These are phyloP conservation scores for Ceratorhiza oryzae-sativae DNA, from an alignment of 1,284 basidiomycete species.

Conservation along the genomic window DNA sequence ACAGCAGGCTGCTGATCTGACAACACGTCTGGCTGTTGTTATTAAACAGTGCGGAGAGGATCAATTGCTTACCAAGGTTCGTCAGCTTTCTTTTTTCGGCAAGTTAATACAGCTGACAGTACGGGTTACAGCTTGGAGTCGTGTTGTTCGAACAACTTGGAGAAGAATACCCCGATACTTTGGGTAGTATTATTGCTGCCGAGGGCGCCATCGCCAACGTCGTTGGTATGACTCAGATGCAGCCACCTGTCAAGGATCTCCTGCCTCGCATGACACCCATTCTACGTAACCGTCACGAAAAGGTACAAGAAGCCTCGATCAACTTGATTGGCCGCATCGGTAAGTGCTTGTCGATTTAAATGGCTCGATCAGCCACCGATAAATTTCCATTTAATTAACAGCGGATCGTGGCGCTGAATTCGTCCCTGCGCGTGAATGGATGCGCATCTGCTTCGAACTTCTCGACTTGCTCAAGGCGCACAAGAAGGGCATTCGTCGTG, in stretches of 20 bases:
- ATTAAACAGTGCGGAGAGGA: slow-evolving; percentile 99
- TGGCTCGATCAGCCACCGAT: background rate
- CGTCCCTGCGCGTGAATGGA: slow-evolving; percentile 98
- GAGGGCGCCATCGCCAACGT: slow-evolving; percentile 99
- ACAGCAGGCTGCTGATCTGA: slow-evolving; percentile 97
- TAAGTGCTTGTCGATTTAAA: slow-evolving; percentile 50
- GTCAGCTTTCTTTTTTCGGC: background rate
- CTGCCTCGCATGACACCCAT: slow-evolving; percentile 99
- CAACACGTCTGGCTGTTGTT: slow-evolving; percentile 91
- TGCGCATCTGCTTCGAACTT: slow-evolving; percentile 99
- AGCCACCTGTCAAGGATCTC: slow-evolving; percentile 98
- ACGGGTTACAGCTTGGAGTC: slow-evolving; percentile 70
- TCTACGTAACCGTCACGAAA: slow-evolving; percentile 97
- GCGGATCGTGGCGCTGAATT: slow-evolving; percentile 99
- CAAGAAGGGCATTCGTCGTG: slow-evolving; percentile 98
- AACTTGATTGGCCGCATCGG: slow-evolving; percentile 99
- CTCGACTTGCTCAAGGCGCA: slow-evolving; percentile 98
- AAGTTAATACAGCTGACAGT: background rate
- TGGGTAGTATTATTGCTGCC: slow-evolving; percentile 98
- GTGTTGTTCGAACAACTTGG: slow-evolving; percentile 99
- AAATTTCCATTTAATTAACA: slow-evolving; percentile 48
- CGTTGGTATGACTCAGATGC: slow-evolving; percentile 99
- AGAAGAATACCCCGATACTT: slow-evolving; percentile 98
- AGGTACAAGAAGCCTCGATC: slow-evolving; percentile 99
- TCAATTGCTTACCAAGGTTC: slow-evolving; percentile 83